Conservation (phyloP, 2,329 filamentous ascomycete genomes). For the Conoideocrella luteorostrata region DNA sequence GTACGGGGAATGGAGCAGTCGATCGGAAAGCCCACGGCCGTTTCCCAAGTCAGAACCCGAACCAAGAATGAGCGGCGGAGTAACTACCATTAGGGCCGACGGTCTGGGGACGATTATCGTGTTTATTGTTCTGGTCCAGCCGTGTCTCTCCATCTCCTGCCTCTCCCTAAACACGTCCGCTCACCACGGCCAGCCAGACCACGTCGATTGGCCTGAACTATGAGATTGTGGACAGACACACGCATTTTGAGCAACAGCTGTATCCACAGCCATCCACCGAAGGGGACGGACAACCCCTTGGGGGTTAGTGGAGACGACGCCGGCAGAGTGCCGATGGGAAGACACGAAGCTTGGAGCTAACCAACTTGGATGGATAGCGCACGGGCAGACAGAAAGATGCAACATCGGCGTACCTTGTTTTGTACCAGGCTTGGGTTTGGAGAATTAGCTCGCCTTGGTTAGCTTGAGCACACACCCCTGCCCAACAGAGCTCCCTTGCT, state of each 20-base stretch:
- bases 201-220: not conserved
- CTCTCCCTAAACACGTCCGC: not conserved
- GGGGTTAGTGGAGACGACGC: constrained; percentile 3
- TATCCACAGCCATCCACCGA: constrained; percentile 1
- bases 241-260: not conserved
- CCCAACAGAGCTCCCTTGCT: constrained; percentile 1
- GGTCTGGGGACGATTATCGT: constrained; percentile 2
- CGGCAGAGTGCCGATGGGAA: constrained; percentile 9
- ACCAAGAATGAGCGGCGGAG: not conserved
- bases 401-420: not conserved
- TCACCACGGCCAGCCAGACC: not conserved
- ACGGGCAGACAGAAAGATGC: too few relatives aligned
- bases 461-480: not conserved
- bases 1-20: not conserved
- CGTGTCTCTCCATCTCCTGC: not conserved
- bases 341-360: constrained; percentile 2
- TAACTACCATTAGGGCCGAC: not conserved
- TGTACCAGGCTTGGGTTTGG: not conserved
- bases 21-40: not conserved
- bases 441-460: too few relatives aligned
- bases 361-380: too few relatives aligned
- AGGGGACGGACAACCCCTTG: not conserved
- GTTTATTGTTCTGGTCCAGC: constrained; percentile 2
- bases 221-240: constrained; percentile 1
- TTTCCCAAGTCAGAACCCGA: not conserved